phyloP scores from a whole-genome alignment of 108 stramenopile genomes.

The Schizochytrium sp. region DNA sequence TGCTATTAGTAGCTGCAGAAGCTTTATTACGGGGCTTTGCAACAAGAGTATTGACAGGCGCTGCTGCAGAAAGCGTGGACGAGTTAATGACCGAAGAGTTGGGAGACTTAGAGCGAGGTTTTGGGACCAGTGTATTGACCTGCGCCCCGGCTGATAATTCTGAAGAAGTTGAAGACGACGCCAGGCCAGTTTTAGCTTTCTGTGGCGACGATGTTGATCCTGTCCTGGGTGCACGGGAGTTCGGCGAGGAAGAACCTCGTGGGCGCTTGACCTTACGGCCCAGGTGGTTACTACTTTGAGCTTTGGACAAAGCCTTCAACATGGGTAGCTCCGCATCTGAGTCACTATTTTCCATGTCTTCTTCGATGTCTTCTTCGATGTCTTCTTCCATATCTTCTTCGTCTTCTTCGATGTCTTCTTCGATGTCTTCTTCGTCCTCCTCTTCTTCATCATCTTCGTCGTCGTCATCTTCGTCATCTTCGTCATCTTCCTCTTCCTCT shows the following conservation, averaged over 20 bases:
- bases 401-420: not conserved
- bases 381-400: not conserved
- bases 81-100: not conserved
- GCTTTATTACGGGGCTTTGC: not conserved
- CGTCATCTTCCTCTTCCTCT: constrained; percentile 36
- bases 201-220: not conserved
- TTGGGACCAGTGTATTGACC: too few species aligned
- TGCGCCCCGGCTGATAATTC: too few species aligned
- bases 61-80: not conserved
- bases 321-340: constrained; percentile 6
- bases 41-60: constrained; percentile 30
- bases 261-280: not conserved
- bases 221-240: not conserved
- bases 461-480: constrained; percentile 51
- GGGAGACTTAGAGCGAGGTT: too few species aligned
- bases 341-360: not conserved
- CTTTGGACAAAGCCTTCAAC: too few species aligned
- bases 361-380: not conserved
- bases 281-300: too few species aligned
- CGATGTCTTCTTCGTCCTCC: constrained; percentile 37
- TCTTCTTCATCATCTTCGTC: not conserved
- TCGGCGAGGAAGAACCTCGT: not conserved
- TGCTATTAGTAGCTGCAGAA: too few species aligned
- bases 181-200: not conserved
- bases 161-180: not conserved